A percentile compares a stretch with the other conserved stretches of the same genome.
phyloP scores from a whole-genome alignment of 106 monocot species.

The Dactylorhiza incarnata region DNA sequence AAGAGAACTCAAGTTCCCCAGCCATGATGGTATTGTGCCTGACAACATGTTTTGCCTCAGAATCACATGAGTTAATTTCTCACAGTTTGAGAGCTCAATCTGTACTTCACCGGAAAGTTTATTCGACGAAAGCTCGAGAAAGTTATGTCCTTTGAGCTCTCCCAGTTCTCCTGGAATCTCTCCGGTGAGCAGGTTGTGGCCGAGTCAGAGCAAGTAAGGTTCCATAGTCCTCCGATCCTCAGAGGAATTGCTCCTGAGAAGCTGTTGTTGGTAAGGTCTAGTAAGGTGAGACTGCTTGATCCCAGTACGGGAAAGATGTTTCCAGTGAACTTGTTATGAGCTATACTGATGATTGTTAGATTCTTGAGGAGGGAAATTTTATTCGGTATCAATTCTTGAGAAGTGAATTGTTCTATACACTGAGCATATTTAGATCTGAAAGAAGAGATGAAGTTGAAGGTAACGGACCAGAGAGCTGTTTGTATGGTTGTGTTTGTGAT shows the following conservation, averaged over 20 bases:
- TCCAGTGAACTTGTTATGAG: constrained; percentile 75
- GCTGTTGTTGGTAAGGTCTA: constrained; percentile 83
- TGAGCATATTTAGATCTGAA: constrained; percentile 39
- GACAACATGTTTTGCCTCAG: constrained; percentile 43
- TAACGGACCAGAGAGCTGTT: constrained; percentile 48
- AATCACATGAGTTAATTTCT: constrained; percentile 49
- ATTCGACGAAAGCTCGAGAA: constrained; percentile 73
- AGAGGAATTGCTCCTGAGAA: constrained; percentile 66
- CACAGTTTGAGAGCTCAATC: constrained; percentile 44
- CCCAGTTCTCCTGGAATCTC: constrained; percentile 45
- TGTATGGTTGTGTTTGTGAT: no score
- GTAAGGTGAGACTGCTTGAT: constrained; percentile 26
- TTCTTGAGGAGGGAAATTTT: constrained; percentile 42
- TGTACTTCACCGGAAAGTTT: constrained; percentile 49
- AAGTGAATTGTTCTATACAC: constrained; percentile 88
- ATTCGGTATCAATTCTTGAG: constrained; percentile 52
- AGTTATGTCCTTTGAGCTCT: constrained; percentile 32
- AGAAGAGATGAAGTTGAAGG: constrained; percentile 49
- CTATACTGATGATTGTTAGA: constrained; percentile 62
- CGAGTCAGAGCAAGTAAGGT: constrained; percentile 53
- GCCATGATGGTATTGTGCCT: constrained; percentile 59
- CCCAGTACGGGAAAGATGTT: constrained; percentile 49
- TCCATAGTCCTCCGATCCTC: constrained; percentile 24
- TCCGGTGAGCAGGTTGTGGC: constrained; percentile 53
- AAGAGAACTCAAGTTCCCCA: constrained; percentile 46